Base-by-base conservation (phyloP, 202 grass and related monocot genomes). In the Schoenoplectus tabernaemontani region DNA sequence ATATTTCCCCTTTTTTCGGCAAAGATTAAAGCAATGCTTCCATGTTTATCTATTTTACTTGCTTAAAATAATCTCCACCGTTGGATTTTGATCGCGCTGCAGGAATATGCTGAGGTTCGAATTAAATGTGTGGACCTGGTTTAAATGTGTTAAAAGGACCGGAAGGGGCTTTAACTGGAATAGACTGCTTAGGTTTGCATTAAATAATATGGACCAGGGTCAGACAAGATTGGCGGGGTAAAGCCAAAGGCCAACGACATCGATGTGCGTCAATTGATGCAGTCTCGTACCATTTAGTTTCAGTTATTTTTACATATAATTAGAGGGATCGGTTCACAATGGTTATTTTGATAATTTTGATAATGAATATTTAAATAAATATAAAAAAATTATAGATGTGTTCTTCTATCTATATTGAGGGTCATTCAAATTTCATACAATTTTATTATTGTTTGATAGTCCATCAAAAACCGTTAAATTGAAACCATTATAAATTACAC, bases 1-100 rank as follows among this genome's bases (percentile, higher is more conserved):
- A 53, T 56, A 6, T 74, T 33, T 73, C 54, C 24, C 3, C 46
- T 74, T 74, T 56, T 56, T 0, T 54, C 3, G 12, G 26, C 34
- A 34, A 74, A 74, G 70, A 28, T 74, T 74, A 74, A 74, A 74
- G 70, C 3, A 26, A 74, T 74, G 28, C 44, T 74, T 74, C 70
- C 47, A 74, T 54, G 46, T 74, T n/a, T 26, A 56, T 12, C 15
- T n/a, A 26, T 74, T 72, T 74, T 74, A 54, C 13, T 51, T 42
- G 38, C 26, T 3, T 38, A 24, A 3, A 41, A 9, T 59, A 26
- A 19, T 24, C 9, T 30, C 13, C 1, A 26, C 9, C 56, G 34
- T 78, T 15, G 13, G 76, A 78, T 78, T 61, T 39, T 24, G 39
- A 78, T 78, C 54, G 10, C 5, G 15, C 23, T 20, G 13, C 43